Base-by-base conservation (phyloP, 305 asterid genomes). In the Coffea humblotiana region DNA sequence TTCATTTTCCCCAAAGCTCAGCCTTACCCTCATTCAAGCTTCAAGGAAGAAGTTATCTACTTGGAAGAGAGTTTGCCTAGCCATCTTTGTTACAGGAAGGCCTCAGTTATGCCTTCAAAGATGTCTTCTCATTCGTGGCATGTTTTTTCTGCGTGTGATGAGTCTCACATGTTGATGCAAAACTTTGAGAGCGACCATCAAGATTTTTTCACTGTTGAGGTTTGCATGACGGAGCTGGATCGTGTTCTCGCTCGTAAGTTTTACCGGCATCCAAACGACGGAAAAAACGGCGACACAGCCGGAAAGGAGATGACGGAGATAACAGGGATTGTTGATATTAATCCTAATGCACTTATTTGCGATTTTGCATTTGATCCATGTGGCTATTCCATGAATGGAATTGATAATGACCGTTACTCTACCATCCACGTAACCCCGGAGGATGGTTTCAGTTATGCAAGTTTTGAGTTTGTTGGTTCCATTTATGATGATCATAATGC, bases 381-480 rank as follows among this genome's bases (percentile, higher is more conserved):
- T 75, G 99, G 99, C 0, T 96, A 96, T 78, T 96, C 99, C 2
- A 96, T 96, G 99, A 96, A 96, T 78, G 97, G 98, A 0, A 69
- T 96, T 10, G 97, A 94, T 63, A 87, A 88, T 23, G 83, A 86
- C 81, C 94, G 97, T 47, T 96, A 96, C 80, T 96, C 97, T 2
- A 96, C 99, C 16, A 90, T 96, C 72, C 99, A 96, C 80, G 98
- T 96, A 21, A 96, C 99, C 11, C 99, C 99, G 11, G 99, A 96
- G 86, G 97, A 96, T 18, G 99, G 95, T 3, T 94, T 91, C 71
- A 96, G 99, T 76, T 96, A 96, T 77, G 99, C 99, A 0, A 96
- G 99, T 79, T 96, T 83, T 76, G 99, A 96, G 83, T 89, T 95
- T 45, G 90, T 91, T 12, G 94, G 90, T 1, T 91, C 94, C 25